These are phyloP conservation scores for Exophiala mesophila DNA, from an alignment of 2,329 filamentous ascomycete genomes.

Conservation along the genomic window DNA sequence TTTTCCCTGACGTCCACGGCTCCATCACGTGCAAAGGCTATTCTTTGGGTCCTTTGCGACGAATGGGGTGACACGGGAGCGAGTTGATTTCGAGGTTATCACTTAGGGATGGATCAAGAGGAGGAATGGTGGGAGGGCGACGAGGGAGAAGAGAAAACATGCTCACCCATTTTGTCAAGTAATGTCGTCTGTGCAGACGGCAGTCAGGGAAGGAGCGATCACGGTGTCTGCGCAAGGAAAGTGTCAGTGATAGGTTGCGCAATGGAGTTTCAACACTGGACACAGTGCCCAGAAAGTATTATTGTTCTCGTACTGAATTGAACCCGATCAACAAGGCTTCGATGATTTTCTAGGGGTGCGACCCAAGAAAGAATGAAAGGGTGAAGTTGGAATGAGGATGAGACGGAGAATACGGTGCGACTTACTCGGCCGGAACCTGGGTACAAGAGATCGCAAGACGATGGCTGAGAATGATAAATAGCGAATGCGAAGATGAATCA, in stretches of 20 bases:
- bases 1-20: slow-evolving; percentile 2
- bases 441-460: background rate
- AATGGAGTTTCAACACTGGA: no score
- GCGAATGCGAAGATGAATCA: background rate
- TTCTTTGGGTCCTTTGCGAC: background rate
- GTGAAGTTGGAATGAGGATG: background rate
- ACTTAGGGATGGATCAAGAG: background rate
- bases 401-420: background rate
- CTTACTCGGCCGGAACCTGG: background rate
- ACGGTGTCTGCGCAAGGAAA: slow-evolving; percentile 10
- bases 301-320: no score
- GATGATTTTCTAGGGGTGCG: background rate
- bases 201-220: slow-evolving; percentile 9
- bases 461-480: background rate
- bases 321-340: background rate
- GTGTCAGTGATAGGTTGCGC: slow-evolving; percentile 12
- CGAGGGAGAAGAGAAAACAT: slow-evolving; percentile 8
- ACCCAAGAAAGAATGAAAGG: background rate
- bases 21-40: background rate
- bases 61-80: background rate
- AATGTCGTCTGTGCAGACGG: slow-evolving; percentile 10
- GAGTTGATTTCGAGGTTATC: background rate
- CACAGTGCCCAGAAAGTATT: no score
- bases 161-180: slow-evolving; percentile 21
- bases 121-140: background rate